Evolutionary conservation across 306 rosid genomes (phyloP).

Genomic region (Crataegus laevigata): DNA sequence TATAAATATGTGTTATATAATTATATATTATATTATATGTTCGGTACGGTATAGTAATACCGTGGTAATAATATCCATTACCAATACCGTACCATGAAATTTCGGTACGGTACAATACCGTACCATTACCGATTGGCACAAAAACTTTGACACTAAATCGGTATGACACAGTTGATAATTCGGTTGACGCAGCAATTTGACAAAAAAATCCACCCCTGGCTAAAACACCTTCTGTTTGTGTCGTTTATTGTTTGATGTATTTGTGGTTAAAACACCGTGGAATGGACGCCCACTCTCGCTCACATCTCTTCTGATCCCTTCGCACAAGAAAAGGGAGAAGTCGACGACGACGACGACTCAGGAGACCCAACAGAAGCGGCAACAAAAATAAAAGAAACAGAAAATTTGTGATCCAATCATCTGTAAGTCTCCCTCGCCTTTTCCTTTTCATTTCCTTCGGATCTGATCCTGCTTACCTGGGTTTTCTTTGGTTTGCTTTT

Average conservation of each 20-base stretch:
- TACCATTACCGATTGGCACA: no score
- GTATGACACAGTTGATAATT: no score
- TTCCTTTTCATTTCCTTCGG: not conserved
- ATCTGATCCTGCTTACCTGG: slow-evolving; percentile 5
- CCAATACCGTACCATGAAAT: no score
- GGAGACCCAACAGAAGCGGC: not conserved
- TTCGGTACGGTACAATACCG: no score
- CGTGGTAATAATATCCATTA: no score
- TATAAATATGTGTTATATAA: no score
- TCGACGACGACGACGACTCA: not conserved
- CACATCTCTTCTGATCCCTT: not conserved
- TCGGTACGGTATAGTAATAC: no score
- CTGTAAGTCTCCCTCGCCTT: slow-evolving; percentile 3
- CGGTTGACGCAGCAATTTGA: no score
- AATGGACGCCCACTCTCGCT: not conserved
- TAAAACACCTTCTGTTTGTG: no score
- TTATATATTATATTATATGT: no score
- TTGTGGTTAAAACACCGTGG: not conserved
- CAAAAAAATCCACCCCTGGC: no score
- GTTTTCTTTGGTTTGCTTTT: not conserved
- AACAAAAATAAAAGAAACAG: not conserved
- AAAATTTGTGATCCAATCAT: not conserved
- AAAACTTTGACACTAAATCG: no score
- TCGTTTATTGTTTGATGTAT: not conserved
- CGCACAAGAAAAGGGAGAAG: not conserved